These are phyloP conservation scores for Phytophthora parvispora DNA, from an alignment of 352 stramenopile genomes.

Conservation along the genomic window DNA sequence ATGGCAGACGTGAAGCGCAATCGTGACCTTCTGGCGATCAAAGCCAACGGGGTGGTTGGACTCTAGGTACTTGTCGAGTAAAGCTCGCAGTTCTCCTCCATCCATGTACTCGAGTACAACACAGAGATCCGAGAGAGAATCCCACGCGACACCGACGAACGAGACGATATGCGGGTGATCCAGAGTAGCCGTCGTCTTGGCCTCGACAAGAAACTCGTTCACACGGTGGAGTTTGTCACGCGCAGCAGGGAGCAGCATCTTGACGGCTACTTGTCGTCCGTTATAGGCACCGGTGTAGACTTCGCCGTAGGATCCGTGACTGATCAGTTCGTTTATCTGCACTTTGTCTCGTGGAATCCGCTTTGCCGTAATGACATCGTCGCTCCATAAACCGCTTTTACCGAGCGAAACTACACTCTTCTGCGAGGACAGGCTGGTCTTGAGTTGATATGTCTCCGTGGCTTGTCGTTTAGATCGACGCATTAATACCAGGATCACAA, in stretches of 20 bases:
- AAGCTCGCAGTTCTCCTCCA: slow-evolving; percentile 45
- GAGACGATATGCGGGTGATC: slow-evolving; percentile 43
- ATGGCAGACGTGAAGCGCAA: slow-evolving; percentile 44
- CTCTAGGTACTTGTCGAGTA: slow-evolving; percentile 37
- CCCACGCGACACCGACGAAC: slow-evolving; percentile 54
- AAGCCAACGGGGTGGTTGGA: slow-evolving; percentile 14
- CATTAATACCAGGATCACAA: background rate
- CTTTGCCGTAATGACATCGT: slow-evolving; percentile 39
- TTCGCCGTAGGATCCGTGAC: slow-evolving; percentile 38
- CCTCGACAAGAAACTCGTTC: slow-evolving; percentile 45
- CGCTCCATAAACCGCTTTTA: slow-evolving; percentile 27
- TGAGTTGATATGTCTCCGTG: slow-evolving; percentile 11
- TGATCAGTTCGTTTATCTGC: slow-evolving; percentile 18
- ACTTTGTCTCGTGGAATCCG: slow-evolving; percentile 44
- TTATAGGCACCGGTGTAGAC: slow-evolving; percentile 45
- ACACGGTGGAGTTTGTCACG: slow-evolving; percentile 29
- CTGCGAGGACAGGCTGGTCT: background rate
- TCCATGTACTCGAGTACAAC: slow-evolving; percentile 58
- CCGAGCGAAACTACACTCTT: background rate
- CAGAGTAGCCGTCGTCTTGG: slow-evolving; percentile 36
- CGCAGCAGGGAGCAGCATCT: slow-evolving; percentile 36
- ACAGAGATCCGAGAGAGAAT: slow-evolving; percentile 43
- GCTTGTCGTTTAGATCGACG: background rate
- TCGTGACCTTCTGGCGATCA: slow-evolving; percentile 25
- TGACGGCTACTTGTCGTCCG: slow-evolving; percentile 43